Evolutionary conservation across 2,329 filamentous ascomycete species (phyloP).

Genomic region (Phyllosticta paracitricarpa): DNA sequence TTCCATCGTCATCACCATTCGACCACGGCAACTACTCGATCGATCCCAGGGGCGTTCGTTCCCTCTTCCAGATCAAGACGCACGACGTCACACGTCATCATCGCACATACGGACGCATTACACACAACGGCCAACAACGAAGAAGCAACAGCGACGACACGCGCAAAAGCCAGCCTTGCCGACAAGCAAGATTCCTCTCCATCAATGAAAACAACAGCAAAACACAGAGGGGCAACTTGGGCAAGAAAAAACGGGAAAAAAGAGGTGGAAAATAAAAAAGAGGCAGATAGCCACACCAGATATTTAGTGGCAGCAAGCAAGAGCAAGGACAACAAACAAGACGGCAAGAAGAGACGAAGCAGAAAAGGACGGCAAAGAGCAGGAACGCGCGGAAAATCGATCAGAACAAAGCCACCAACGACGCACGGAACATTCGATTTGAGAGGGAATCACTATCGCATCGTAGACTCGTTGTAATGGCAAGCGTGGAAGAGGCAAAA

Average conservation of each 20-base stretch:
- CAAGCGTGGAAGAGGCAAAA: background rate
- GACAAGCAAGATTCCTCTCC: background rate
- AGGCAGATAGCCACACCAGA: background rate
- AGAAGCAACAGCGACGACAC: background rate
- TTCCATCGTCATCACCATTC: background rate
- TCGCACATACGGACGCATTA: background rate
- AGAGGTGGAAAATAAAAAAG: background rate
- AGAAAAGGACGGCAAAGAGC: background rate
- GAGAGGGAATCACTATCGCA: constrained; percentile 6
- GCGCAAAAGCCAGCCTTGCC: no score
- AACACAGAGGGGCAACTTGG: background rate
- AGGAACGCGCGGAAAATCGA: background rate
- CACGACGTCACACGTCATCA: background rate
- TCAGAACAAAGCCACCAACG: background rate
- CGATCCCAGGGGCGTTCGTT: no score
- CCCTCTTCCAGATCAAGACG: no score
- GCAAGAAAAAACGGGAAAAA: background rate
- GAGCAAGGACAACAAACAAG: background rate
- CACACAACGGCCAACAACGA: background rate
- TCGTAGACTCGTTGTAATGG: constrained; percentile 6
- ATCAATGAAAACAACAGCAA: background rate
- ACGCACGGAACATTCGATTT: background rate
- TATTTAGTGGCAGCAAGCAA: background rate
- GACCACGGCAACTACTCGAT: background rate
- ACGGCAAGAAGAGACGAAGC: background rate